Evolutionary conservation across 148 eudicot genomes (phyloP), one percentile per base, ranked within the genome.

Genomic region (Talinum fruticosum): DNA sequence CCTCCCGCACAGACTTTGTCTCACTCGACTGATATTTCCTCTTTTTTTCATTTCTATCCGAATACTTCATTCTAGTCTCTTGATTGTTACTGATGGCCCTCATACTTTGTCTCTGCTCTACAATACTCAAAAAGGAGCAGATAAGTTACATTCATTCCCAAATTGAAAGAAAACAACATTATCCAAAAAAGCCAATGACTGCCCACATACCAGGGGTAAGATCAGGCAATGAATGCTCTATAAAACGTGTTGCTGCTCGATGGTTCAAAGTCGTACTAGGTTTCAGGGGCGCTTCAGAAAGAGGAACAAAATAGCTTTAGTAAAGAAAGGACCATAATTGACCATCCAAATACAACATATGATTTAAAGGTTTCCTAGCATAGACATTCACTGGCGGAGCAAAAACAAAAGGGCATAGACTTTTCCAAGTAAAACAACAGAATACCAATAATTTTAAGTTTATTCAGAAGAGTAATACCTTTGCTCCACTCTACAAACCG

Each of bases 171-270:
- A 5, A 61, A n/a, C 23, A 37, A 36, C 70, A 71, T 54, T 8
- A 51, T 51, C 57, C 15, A 23, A 16, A 51, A 3, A 15, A 16
- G 57, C 5, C 14, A 51, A 49, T 47, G 76, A 83, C 29, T 35
- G 71, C 66, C 53, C 44, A 66, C 86, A 68, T 80, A 96, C 99
- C 99, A 74, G 81, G 51, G 10, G 92, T 89, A 79, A 96, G 97
- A 86, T 90, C 91, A 49, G 99, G 99, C 84, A 96, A 83, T 10
- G 99, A 93, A 83, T 93, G 97, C 81, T 88, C 91, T 54, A 96
- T 93, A 77, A 96, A 88, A 53, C 99, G 97, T 1, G 94, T 81
- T 66, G 99, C 97, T 68, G 97, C 97, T 82, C 77, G 90, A 78
- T 78, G 64, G 80, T 96, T 93, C 73, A 96, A 70, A 64, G 84